A percentile compares a stretch with the other conserved stretches of the same genome.
phyloP scores from a whole-genome alignment of 73 alveolate species.

The Tetrahymena thermophila region DNA sequence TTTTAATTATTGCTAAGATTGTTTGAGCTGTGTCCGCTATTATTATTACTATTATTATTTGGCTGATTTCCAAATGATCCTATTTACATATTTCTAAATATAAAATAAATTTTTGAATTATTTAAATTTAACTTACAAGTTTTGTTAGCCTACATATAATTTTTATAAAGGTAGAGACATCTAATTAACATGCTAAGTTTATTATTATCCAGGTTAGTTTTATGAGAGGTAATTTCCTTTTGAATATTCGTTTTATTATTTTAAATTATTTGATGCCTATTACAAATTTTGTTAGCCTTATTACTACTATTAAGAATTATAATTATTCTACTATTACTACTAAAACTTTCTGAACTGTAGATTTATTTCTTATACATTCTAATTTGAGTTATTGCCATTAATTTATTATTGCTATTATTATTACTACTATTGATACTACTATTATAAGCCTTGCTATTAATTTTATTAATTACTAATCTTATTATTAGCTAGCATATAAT shows the following conservation, averaged over 20 bases:
- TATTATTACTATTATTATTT: background rate
- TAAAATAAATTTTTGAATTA: background rate
- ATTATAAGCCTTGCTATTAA: background rate
- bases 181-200: background rate
- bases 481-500: background rate
- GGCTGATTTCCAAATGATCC: background rate
- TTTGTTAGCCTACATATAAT: background rate
- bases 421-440: background rate
- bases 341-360: background rate
- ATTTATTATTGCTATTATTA: background rate
- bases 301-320: background rate
- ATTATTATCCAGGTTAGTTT: background rate
- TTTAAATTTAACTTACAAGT: background rate
- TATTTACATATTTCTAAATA: background rate
- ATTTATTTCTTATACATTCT: background rate
- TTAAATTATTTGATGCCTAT: background rate
- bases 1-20: background rate
- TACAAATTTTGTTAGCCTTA: background rate
- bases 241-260: background rate
- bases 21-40: background rate
- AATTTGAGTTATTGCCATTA: background rate
- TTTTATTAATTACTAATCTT: background rate
- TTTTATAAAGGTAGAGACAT: background rate
- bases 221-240: background rate
- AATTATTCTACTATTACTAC: background rate